A percentile compares a stretch with the other conserved stretches of the same genome.
Evolutionary conservation across 106 monocot species (phyloP).

Genomic region (Chionographis japonica): DNA sequence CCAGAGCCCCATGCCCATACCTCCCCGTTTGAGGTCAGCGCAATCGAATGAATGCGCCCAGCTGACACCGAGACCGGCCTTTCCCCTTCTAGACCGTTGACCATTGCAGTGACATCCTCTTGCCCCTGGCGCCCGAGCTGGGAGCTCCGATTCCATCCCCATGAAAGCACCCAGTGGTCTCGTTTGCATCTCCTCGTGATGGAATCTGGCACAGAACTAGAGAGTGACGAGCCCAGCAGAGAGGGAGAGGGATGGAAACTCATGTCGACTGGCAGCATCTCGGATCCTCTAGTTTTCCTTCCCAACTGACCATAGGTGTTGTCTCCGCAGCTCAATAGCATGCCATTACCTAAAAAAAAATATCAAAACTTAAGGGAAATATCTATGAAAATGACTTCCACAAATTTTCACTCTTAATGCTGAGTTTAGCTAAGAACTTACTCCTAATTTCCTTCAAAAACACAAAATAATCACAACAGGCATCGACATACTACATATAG

Average conservation of each 20-base stretch:
- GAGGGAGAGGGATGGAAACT: conserved; percentile 35
- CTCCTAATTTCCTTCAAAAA: too few species aligned
- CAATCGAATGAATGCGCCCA: conserved; percentile 77
- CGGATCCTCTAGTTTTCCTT: conserved; percentile 29
- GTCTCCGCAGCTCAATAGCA: conserved; percentile 56
- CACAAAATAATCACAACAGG: too few species aligned
- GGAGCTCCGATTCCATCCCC: conserved; percentile 79
- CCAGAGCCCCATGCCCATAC: conserved; percentile 81
- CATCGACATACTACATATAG: too few species aligned
- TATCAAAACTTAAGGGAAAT: background rate
- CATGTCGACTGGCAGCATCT: conserved; percentile 40
- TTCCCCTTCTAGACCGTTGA: conserved; percentile 46
- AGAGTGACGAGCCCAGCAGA: conserved; percentile 82
- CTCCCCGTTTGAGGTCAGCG: conserved; percentile 50
- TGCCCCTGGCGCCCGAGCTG: conserved; percentile 67
- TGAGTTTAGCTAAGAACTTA: too few species aligned
- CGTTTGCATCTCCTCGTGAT: conserved; percentile 3
- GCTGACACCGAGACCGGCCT: conserved; percentile 37
- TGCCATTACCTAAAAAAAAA: conserved; percentile 48
- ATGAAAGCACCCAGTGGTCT: conserved; percentile 42
- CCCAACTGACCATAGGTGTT: conserved; percentile 81
- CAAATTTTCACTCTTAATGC: too few species aligned
- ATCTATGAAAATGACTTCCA: too few species aligned
- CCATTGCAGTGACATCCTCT: conserved; percentile 36
- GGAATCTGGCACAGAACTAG: conserved; percentile 33